phyloP scores from a whole-genome alignment of 129 eudicot species.

The Artemisia argyi region DNA sequence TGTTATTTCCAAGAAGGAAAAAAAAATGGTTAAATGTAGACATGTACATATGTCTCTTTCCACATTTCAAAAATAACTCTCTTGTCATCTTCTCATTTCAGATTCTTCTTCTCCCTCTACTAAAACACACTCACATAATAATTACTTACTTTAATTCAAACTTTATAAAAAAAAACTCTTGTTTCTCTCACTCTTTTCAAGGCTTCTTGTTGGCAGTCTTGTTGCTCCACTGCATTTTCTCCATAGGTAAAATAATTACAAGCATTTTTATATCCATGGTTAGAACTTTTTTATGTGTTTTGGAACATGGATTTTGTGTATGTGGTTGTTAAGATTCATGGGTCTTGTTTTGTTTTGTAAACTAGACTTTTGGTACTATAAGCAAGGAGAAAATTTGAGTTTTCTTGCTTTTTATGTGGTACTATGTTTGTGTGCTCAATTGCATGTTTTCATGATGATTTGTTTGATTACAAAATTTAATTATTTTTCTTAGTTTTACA shows the following conservation, averaged over 20 bases:
- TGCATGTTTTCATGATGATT: too few relatives aligned
- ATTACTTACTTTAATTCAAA: constrained; percentile 40
- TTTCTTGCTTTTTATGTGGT: too few relatives aligned
- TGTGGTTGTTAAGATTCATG: too few relatives aligned
- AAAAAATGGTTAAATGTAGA: constrained; percentile 24
- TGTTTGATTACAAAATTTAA: too few relatives aligned
- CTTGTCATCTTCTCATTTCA: constrained; percentile 43
- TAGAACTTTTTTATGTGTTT: not conserved
- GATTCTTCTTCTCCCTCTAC: constrained; percentile 24
- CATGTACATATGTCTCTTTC: constrained; percentile 31
- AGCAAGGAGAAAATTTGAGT: too few relatives aligned
- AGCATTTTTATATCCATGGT: constrained; percentile 18
- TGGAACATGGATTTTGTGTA: too few relatives aligned
- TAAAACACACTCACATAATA: not conserved
- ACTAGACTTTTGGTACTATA: too few relatives aligned
- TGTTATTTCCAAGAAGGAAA: constrained; percentile 31
- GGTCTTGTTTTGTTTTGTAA: too few relatives aligned
- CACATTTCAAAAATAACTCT: constrained; percentile 35
- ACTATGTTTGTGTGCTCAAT: too few relatives aligned
- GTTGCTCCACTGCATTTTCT: constrained; percentile 5
- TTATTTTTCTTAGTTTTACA: too few relatives aligned
- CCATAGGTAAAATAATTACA: constrained; percentile 20
- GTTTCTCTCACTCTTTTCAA: constrained; percentile 13
- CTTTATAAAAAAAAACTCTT: constrained; percentile 32
- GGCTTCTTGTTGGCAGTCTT: constrained; percentile 25